Percentiles rank a stretch among this genome's conserved stretches.
These are phyloP conservation scores for Gyrodon lividus DNA, from an alignment of 768 basidiomycete genomes.

Conservation along the genomic window DNA sequence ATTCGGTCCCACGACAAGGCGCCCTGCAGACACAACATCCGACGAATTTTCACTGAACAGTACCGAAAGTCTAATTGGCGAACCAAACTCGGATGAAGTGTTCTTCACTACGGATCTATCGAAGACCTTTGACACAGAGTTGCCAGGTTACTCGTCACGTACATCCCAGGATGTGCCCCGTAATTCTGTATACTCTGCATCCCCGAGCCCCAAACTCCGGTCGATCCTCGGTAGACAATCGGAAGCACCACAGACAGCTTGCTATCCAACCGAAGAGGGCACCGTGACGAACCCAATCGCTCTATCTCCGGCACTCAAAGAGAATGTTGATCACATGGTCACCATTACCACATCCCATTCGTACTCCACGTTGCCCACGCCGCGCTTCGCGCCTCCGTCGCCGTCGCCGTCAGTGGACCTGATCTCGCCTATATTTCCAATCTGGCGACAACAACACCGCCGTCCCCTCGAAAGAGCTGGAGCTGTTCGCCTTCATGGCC, in stretches of 20 bases:
- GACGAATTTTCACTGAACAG: neutral
- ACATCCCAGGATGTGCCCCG: neutral
- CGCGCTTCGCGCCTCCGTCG: conserved; percentile 29
- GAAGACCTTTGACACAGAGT: conserved; percentile 1
- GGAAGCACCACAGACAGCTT: conserved; percentile 6
- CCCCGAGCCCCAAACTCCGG: neutral
- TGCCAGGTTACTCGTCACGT: neutral
- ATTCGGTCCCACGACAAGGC: conserved; percentile 1
- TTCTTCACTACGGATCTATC: neutral
- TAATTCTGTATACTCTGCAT: neutral
- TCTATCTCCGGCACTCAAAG: conserved; percentile 9
- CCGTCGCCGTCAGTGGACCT: conserved; percentile 29
- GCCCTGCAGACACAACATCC: neutral
- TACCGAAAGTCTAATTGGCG: conserved; percentile 1
- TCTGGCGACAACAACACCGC: conserved; percentile 22
- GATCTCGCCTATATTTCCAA: conserved; percentile 21
- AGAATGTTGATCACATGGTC: conserved; percentile 16
- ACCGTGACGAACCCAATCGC: conserved; percentile 12
- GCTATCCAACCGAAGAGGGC: conserved; percentile 6
- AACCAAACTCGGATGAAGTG: conserved; percentile 2
- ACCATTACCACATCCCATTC: conserved; percentile 20
- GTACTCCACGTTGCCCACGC: conserved; percentile 28
- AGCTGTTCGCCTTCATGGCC: conserved; percentile 31
- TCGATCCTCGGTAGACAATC: neutral
- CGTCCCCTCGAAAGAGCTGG: conserved; percentile 33